Conservation (phyloP, 495 filamentous ascomycete species). For the Echria macrotheca region DNA sequence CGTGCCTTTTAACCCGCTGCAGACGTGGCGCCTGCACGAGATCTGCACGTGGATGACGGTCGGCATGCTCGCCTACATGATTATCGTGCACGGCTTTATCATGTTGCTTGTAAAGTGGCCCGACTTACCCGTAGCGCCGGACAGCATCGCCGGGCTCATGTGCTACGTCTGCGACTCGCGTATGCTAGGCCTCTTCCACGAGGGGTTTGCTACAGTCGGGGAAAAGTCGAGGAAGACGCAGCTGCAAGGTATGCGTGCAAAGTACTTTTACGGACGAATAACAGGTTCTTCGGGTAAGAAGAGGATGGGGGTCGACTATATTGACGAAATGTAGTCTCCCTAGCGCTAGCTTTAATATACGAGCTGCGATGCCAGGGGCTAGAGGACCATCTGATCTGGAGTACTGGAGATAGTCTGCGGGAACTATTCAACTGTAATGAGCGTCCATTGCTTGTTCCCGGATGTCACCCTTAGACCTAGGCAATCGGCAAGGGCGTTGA, state of each 20-base stretch:
- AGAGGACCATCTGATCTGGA: no score
- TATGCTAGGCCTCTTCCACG: conserved; percentile 18
- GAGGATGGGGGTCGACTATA: conserved; percentile 10
- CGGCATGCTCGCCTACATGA: neutral
- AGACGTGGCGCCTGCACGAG: neutral
- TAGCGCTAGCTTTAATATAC: no score
- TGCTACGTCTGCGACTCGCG: neutral
- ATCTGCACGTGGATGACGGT: neutral
- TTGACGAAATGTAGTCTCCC: no score
- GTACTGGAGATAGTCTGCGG: no score
- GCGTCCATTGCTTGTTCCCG: no score
- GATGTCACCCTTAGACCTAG: no score
- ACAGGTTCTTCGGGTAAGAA: conserved; percentile 8
- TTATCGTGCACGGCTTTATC: neutral
- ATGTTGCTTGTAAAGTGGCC: neutral
- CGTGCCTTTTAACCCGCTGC: neutral
- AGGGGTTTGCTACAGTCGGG: conserved; percentile 23
- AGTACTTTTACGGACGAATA: conserved; percentile 12
- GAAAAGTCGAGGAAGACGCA: conserved; percentile 4
- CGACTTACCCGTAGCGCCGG: neutral
- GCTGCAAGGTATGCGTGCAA: conserved; percentile 6
- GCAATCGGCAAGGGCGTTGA: no score
- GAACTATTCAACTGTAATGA: no score
- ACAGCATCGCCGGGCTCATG: neutral
- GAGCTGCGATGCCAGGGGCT: no score